Percentiles rank a stretch among this genome's conserved stretches.
phyloP scores from a whole-genome alignment of 2,329 filamentous ascomycete genomes.

The Coniochaeta ligniaria region DNA sequence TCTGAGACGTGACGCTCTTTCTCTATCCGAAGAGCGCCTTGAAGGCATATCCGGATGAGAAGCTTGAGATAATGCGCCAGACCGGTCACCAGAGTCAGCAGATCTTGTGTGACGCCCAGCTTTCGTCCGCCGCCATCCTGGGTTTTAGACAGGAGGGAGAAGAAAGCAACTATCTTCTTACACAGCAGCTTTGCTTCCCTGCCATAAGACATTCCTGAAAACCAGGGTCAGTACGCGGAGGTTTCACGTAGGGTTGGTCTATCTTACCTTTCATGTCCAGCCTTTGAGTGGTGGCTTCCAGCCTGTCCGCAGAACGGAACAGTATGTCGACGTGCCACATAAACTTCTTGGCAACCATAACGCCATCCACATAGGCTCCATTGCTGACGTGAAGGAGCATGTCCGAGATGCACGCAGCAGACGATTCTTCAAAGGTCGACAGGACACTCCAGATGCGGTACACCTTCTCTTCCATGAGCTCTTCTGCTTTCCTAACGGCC shows the following conservation, averaged over 20 bases:
- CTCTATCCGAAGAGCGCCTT: slow-evolving; percentile 86
- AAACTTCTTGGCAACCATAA: slow-evolving; percentile 90
- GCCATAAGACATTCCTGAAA: slow-evolving; percentile 74
- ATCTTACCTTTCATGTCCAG: slow-evolving; percentile 67
- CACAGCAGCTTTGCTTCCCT: slow-evolving; percentile 98
- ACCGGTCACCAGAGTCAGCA: slow-evolving; percentile 94
- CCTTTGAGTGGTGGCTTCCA: slow-evolving; percentile 65
- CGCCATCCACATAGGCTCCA: slow-evolving; percentile 89
- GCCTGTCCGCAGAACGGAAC: slow-evolving; percentile 78
- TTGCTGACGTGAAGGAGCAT: slow-evolving; percentile 99
- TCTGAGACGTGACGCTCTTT: slow-evolving; percentile 69
- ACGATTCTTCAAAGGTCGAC: slow-evolving; percentile 95
- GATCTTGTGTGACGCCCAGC: slow-evolving; percentile 91
- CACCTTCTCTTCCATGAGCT: slow-evolving; percentile 95
- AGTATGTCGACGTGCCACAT: slow-evolving; percentile 93
- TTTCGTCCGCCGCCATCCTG: slow-evolving; percentile 87
- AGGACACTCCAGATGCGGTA: slow-evolving; percentile 97
- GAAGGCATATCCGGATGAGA: slow-evolving; percentile 91
- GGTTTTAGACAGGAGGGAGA: slow-evolving; percentile 87
- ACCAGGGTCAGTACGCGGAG: slow-evolving; percentile 4
- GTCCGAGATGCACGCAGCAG: slow-evolving; percentile 95
- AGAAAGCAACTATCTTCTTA: slow-evolving; percentile 99
- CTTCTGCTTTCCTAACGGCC: slow-evolving; percentile 75
- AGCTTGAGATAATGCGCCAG: slow-evolving; percentile 96
- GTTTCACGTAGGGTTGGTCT: background rate